Evolutionary conservation across 768 basidiomycete species (phyloP), one percentile per base, ranked within the genome.

Genomic region (Kondoa malvinella): DNA sequence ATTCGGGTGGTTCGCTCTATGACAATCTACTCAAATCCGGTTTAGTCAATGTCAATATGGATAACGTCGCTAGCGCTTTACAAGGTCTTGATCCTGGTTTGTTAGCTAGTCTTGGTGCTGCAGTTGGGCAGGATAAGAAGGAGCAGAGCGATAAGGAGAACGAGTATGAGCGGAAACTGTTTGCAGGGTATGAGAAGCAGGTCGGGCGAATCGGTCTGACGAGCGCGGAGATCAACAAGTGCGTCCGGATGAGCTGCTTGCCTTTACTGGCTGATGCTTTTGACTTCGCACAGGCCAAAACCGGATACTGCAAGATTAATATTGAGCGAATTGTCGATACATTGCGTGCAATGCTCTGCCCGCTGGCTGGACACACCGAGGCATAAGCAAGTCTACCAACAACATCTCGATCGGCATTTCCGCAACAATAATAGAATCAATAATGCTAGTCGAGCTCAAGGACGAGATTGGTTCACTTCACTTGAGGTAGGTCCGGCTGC

Each of bases 361-460:
- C 86, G 94, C 57, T 94, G 92, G 77, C 79, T 86, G 61, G 88
- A 89, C 72, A 84, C 83, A 32, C 75, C 78, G 30, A 73, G 80
- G 65, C 91, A 88, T 69, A 89, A 86, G 79, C 86, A 84, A 75
- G 81, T 79, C 50, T 82, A 92, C 81, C 84, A 92, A 73, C 84
- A 86, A 68, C 95, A 99, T 75, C 81, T 97, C 73, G 94, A 99
- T 76, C 87, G 89, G 87, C 94, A 99, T 77, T 96, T 95, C 79
- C 82, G 86, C 76, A 87, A 94, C 76, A 97, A 69, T 66, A 87
- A 76, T 85, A 86, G 30, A 85, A 81, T 73, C 86, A 87, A 34
- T 8, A 64, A 75, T 56, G 78, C 83, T 21, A 90, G 88, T 0
- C 82, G 94, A 68, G 91, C 90, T 40, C 86, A 91, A 72, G 88